phyloP scores from a whole-genome alignment of 768 basidiomycete species.

The Boletus eberwhitei region DNA sequence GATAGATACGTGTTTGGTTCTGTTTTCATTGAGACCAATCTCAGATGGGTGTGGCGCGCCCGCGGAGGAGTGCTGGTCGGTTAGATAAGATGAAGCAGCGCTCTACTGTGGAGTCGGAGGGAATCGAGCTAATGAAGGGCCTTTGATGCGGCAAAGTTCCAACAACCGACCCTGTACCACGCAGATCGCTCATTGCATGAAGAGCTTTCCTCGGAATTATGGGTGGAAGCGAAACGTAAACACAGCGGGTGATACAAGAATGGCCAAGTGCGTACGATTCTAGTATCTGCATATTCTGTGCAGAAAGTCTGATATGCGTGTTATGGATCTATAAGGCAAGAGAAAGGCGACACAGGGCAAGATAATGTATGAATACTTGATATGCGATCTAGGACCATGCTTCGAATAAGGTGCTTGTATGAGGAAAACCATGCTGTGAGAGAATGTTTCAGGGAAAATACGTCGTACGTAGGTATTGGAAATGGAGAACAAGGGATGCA shows the following conservation, averaged over 20 bases:
- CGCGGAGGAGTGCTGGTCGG: not conserved
- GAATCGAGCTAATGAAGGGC: not conserved
- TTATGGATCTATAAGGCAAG: constrained; percentile 12
- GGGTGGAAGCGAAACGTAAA: constrained; percentile 5
- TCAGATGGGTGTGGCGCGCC: not conserved
- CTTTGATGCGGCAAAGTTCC: not conserved
- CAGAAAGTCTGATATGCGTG: constrained; percentile 11
- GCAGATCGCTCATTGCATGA: not conserved
- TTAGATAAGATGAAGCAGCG: constrained; percentile 5
- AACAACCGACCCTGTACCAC: not conserved
- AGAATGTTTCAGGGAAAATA: not conserved
- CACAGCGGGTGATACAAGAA: constrained; percentile 15
- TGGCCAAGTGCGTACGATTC: constrained; percentile 11
- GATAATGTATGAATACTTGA: constrained; percentile 4
- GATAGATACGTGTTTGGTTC: constrained; percentile 9
- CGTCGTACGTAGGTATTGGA: not conserved
- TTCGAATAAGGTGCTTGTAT: constrained; percentile 6
- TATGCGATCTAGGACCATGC: constrained; percentile 18
- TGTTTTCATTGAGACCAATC: constrained; percentile 6
- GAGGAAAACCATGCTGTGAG: constrained; percentile 9
- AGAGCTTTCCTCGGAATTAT: constrained; percentile 6
- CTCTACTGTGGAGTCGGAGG: not conserved
- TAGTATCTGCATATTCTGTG: constrained; percentile 10
- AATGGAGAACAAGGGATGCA: not conserved
- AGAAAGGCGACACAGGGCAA: not conserved